Evolutionary conservation across 768 basidiomycete genomes (phyloP), one percentile per base, ranked within the genome.

Genomic region (Mycena belliarum): DNA sequence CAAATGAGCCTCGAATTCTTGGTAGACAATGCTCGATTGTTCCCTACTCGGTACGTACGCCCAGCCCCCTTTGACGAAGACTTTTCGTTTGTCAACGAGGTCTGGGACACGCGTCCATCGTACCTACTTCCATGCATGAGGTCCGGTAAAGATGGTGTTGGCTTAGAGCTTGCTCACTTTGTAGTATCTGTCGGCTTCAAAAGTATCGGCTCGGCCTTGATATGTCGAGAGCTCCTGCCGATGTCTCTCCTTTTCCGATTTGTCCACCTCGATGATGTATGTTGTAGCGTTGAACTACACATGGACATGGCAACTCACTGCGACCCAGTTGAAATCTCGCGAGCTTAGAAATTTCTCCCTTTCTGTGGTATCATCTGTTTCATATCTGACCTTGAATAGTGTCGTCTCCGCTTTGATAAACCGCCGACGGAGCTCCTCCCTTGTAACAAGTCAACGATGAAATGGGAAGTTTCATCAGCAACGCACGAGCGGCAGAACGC

Each of bases 401-500:
- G 87, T 86, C 1, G 83, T 79, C 74, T 99, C 97, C 6, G 94
- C 91, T 66, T 92, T 93, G 55, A 97, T 78, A 69, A 96, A 99
- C 47, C 95, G 82, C 40, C 85, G 78, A 55, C 95, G 79, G 35
- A 99, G 79, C 46, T 99, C 96, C 65, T 97, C 95, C 33, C 95
- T 98, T 59, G 29, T 33, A 52, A 6, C 24, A 38, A 55, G 54
- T 55, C 24, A 51, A 11, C 53, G 49, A 37, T 37, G 50, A 55
- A 12, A 45, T 38, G 25, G 42, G 38, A 20, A 40, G 20, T 28
- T 55, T 28, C 9, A 41, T 35, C 29, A 44, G 32, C 28, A 40
- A 18, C 95, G 70, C 73, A 98, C 95, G 94, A 93, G 55, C 93
- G 86, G 74, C 95, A 97, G 73, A 99, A 98, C 7, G 97, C 95